Evolutionary conservation across 78 protist genomes (phyloP).

Genomic region (Dictyostelium capitatum): DNA sequence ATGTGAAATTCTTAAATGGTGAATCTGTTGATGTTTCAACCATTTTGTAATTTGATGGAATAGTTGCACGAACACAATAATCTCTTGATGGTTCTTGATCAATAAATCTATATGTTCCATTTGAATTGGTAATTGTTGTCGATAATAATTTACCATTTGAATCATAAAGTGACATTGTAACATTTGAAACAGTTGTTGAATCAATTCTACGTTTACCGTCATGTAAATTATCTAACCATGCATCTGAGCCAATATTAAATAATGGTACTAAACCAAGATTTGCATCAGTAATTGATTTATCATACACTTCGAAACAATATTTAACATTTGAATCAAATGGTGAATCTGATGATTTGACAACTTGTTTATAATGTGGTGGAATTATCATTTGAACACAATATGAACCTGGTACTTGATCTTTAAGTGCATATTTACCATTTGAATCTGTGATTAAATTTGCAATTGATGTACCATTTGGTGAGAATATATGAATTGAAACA

Average conservation of each 20-base stretch:
- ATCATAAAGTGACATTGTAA: background rate
- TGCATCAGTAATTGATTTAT: background rate
- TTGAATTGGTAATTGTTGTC: constrained; percentile 1
- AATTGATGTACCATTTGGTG: constrained; percentile 3
- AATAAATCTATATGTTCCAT: constrained; percentile 5
- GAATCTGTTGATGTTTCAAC: background rate
- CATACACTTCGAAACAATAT: background rate
- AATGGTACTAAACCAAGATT: constrained; percentile 32
- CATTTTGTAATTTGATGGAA: background rate
- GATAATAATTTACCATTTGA: background rate
- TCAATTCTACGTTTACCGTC: background rate
- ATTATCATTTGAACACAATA: constrained; percentile 33
- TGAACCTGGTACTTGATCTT: constrained; percentile 30
- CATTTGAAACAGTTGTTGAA: background rate
- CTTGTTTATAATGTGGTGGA: constrained; percentile 9
- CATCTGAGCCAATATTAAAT: background rate
- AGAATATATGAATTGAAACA: background rate
- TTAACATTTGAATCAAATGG: background rate
- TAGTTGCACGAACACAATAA: constrained; percentile 21
- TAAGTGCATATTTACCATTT: constrained; percentile 26
- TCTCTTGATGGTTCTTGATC: constrained; percentile 4
- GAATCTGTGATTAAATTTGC: background rate
- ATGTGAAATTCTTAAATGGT: background rate
- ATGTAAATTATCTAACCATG: constrained; percentile 16
- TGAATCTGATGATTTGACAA: background rate